These are phyloP conservation scores for Rhytidiadelphus loreus DNA, from an alignment of 225 moss, liverwort and hornwort species.

Conservation along the genomic window DNA sequence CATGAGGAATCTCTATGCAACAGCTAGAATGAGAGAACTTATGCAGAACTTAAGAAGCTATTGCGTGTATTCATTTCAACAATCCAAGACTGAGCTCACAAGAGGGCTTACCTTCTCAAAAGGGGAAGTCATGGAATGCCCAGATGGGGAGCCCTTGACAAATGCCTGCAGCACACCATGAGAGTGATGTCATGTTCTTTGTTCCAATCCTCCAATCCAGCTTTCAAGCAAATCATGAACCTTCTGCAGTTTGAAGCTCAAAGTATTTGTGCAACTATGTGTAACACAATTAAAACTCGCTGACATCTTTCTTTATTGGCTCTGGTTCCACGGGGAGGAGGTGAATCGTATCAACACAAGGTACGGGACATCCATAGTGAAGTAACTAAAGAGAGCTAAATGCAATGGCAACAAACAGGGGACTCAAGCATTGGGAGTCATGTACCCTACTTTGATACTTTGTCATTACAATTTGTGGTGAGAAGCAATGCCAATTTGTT, in stretches of 20 bases:
- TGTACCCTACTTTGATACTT: background rate
- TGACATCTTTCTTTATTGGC: background rate
- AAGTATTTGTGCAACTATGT: no score
- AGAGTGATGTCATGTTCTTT: constrained; percentile 51
- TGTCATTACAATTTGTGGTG: background rate
- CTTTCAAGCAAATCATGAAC: background rate
- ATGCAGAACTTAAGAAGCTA: background rate
- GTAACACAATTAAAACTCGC: background rate
- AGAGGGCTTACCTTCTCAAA: background rate
- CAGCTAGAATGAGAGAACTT: background rate
- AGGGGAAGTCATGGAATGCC: background rate
- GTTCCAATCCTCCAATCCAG: background rate
- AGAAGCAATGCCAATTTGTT: background rate
- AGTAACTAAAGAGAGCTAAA: background rate
- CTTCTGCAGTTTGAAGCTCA: constrained; percentile 2
- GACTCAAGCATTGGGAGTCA: background rate
- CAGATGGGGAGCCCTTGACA: constrained; percentile 12
- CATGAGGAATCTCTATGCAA: background rate
- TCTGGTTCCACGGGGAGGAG: background rate
- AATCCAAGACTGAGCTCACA: background rate
- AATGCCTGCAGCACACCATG: constrained; percentile 53
- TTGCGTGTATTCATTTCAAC: no score
- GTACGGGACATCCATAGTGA: background rate
- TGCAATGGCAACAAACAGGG: background rate
- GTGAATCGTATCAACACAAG: background rate